phyloP scores from a whole-genome alignment of 148 eudicot genomes.

The Chenopodium berlandieri region DNA sequence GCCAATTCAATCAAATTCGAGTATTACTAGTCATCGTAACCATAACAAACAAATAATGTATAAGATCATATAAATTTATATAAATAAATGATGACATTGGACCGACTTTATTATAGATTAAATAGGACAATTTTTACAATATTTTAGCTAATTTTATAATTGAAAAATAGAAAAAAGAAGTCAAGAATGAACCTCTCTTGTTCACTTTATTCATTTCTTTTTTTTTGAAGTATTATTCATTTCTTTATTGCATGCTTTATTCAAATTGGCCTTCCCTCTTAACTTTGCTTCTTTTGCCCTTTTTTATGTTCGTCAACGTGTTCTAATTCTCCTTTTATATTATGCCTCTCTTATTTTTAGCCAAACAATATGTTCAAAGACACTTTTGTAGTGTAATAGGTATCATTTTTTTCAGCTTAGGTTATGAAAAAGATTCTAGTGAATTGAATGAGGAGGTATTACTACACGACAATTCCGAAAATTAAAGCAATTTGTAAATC shows the following conservation, averaged over 20 bases:
- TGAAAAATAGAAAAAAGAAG: neutral
- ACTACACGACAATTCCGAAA: no score
- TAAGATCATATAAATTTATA: no score
- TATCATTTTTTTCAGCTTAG: no score
- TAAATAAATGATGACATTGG: neutral
- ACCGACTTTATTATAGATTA: constrained; percentile 5
- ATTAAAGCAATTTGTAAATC: no score
- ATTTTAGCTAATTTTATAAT: neutral
- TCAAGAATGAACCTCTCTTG: constrained; percentile 4
- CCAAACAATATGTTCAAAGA: neutral
- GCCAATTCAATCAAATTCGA: neutral
- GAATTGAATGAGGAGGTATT: no score
- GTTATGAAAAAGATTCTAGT: no score
- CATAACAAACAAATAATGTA: neutral
- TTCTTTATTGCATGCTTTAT: constrained; percentile 8
- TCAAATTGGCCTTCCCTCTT: neutral
- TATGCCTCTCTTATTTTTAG: neutral
- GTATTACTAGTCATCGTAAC: neutral
- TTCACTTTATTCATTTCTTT: neutral
- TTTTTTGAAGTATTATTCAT: no score
- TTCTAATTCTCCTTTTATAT: neutral
- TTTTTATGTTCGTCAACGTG: constrained; percentile 11
- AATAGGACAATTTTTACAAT: neutral
- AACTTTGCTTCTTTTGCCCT: neutral
- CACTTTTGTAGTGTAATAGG: neutral